Base-by-base conservation (phyloP, 257 asterid genomes). In the Solanum appendiculatum region DNA sequence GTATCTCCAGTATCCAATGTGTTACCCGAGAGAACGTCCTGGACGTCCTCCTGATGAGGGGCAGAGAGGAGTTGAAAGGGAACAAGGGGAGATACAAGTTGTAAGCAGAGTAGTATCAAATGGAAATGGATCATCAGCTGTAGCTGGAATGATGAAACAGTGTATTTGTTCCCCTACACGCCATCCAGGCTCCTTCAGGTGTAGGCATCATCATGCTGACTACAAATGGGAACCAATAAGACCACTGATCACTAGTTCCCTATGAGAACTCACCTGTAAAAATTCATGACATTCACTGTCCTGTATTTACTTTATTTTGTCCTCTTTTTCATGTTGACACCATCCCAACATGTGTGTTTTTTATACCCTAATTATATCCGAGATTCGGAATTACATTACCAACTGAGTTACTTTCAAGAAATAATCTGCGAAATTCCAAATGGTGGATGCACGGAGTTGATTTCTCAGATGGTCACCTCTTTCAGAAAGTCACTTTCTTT, bases 131-230 rank as follows among this genome's bases (percentile, higher is more conserved):
- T 34, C 80, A 34, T 72, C 80, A 46, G 40, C 18, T 44, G 84
- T 13, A 42, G 25, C 36, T 42, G n/a, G 84, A 78, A 44, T 16
- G 42, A 34, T 9, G 63, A 85, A 64, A 16, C 87, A 37, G 54
- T 85, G 87, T 48, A 51, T 85, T 46, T 85, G 87, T 74, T 85
- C 87, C n/a, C 87, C 87, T 16, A 85, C 87, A 21, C 36, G 20
- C 15, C 87, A 69, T 85, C 87, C 51, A 6, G 87, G 87, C 68
- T 85, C 87, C 27, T 69, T 85, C 51, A 85, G 83, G 87, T 85
- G 87, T 37, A 44, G 87, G 83, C 33, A 85, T 34, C 87, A 85
- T 85, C 51, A 66, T 42, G 82, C 87, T 64, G 83, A 42, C 37
- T 85, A 85, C 66, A 74, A 66, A 69, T 85, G 87, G 63, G 66